Evolutionary conservation across 2,329 filamentous ascomycete species (phyloP).

Genomic region (Ampelomyces quisqualis): DNA sequence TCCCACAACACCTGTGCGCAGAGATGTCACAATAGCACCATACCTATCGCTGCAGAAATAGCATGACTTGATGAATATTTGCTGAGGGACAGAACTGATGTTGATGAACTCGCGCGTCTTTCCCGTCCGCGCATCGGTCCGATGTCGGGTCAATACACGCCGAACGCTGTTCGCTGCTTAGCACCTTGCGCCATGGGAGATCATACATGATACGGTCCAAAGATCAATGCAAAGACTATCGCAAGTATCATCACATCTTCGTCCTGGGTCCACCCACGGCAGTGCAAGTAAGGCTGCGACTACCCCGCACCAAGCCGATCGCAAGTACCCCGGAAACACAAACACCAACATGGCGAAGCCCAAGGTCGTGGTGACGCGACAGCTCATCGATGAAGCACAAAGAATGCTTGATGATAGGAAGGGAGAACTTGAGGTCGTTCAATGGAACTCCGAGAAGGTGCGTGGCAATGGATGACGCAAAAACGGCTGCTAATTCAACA

Average conservation of each 20-base stretch:
- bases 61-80: too few relatives aligned
- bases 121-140: too few relatives aligned
- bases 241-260: conserved; percentile 13
- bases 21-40: too few relatives aligned
- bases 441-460: conserved; percentile 35
- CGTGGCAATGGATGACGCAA: background rate
- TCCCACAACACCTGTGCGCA: too few relatives aligned
- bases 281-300: conserved; percentile 1
- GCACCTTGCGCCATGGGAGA: too few relatives aligned
- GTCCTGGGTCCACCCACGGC: background rate
- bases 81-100: too few relatives aligned
- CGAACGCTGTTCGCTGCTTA: conserved; percentile 2
- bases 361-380: conserved; percentile 35
- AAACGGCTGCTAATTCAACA: conserved; percentile 5
- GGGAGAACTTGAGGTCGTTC: conserved; percentile 25
- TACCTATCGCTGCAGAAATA: too few relatives aligned
- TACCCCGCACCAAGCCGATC: conserved; percentile 22
- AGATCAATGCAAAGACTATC: conserved; percentile 13
- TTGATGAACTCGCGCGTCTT: too few relatives aligned
- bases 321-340: conserved; percentile 13
- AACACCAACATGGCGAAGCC: conserved; percentile 21
- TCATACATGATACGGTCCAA: too few relatives aligned
- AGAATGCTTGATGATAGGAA: conserved; percentile 19
- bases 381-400: conserved; percentile 27
- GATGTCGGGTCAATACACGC: conserved; percentile 13